phyloP scores from a whole-genome alignment of 148 eudicot species.

The Rhododendron henanense region DNA sequence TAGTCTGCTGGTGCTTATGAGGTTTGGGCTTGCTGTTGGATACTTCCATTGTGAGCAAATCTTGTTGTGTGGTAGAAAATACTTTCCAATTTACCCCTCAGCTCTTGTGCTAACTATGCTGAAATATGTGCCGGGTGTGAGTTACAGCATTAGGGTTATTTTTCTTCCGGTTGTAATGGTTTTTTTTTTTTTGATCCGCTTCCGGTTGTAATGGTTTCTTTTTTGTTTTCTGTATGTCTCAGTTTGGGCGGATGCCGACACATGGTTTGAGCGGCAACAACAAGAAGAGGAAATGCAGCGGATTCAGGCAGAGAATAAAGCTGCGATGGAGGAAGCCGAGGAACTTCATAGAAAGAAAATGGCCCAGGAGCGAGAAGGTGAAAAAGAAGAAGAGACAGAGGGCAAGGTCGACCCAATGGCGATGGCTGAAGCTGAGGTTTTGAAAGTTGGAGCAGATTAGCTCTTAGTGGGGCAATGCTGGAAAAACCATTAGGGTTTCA shows the following conservation, averaged over 20 bases:
- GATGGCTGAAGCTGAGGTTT: slow-evolving; percentile 53
- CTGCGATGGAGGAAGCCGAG: slow-evolving; percentile 71
- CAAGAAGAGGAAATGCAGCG: slow-evolving; percentile 93
- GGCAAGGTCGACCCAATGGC: slow-evolving; percentile 54
- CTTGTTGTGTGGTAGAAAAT: background rate
- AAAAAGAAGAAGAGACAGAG: slow-evolving; percentile 53
- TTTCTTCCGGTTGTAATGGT: background rate
- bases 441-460: slow-evolving; percentile 35
- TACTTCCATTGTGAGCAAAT: background rate
- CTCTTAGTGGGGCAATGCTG: background rate
- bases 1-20: background rate
- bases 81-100: background rate
- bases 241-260: slow-evolving; percentile 99
- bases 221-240: slow-evolving; percentile 12
- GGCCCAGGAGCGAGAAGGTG: slow-evolving; percentile 82
- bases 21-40: background rate
- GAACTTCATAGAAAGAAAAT: slow-evolving; percentile 78
- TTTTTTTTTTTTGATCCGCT: background rate
- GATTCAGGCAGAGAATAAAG: slow-evolving; percentile 70
- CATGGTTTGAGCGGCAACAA: slow-evolving; percentile 95
- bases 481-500: background rate
- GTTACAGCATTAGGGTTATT: background rate
- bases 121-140: background rate
- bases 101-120: background rate
- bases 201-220: background rate